Percentiles rank a stretch among this genome's conserved stretches.
Evolutionary conservation across 2,329 filamentous ascomycete species (phyloP).

Genomic region (Pyrenochaeta sp.): DNA sequence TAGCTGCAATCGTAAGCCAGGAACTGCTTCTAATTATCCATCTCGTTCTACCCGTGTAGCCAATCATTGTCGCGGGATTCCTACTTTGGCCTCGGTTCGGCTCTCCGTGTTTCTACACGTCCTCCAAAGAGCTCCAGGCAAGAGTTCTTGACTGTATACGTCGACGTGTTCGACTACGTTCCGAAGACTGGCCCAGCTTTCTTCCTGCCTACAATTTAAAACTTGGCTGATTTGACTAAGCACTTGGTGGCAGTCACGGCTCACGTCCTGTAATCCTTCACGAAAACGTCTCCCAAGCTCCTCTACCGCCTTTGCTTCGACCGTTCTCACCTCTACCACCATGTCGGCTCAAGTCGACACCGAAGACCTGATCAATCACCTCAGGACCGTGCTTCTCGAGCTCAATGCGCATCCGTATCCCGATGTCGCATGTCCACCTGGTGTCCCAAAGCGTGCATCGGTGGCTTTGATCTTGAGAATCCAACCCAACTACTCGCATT

Average conservation of each 20-base stretch:
- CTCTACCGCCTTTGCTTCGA: no score
- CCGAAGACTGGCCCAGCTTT: no score
- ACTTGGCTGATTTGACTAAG: no score
- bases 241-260: no score
- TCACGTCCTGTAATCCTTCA: no score
- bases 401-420: conserved; percentile 58
- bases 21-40: no score
- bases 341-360: conserved; percentile 28
- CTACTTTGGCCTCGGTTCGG: conserved; percentile 9
- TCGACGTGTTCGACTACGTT: no score
- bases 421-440: conserved; percentile 56
- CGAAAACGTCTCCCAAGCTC: no score
- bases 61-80: conserved; percentile 8
- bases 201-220: no score
- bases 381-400: conserved; percentile 52
- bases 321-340: conserved; percentile 6
- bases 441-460: conserved; percentile 66
- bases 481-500: conserved; percentile 64
- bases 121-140: no score
- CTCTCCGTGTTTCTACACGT: neutral
- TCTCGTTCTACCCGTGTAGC: conserved; percentile 1
- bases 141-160: no score
- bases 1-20: no score
- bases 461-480: conserved; percentile 71
- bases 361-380: conserved; percentile 47